A percentile compares a stretch with the other conserved stretches of the same genome.
Conservation (phyloP, 1,284 basidiomycete genomes). For the Cystobasidiaceae sp. region DNA sequence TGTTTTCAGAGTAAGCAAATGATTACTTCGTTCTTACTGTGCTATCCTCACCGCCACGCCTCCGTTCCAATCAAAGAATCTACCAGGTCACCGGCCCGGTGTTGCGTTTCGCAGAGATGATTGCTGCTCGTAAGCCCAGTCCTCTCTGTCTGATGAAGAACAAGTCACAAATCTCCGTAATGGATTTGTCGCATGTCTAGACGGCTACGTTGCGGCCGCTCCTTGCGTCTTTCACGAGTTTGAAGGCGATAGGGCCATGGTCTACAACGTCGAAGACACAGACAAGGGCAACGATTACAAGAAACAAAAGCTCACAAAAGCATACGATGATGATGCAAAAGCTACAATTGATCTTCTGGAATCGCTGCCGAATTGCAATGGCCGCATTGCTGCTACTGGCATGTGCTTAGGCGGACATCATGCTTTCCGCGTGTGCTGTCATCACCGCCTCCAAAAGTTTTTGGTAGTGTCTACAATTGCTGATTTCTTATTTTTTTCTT, state of each 20-base stretch:
- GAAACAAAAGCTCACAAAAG: constrained; percentile 49
- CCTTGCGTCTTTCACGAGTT: constrained; percentile 86
- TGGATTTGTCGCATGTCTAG: no score
- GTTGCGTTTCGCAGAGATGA: constrained; percentile 81
- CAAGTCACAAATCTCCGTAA: no score
- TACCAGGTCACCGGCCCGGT: constrained; percentile 63
- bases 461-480: no score
- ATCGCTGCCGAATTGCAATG: constrained; percentile 74
- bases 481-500: no score
- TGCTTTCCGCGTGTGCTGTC: constrained; percentile 42
- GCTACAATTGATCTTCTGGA: constrained; percentile 67
- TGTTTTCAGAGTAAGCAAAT: constrained; percentile 45
- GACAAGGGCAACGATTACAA: constrained; percentile 86
- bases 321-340: constrained; percentile 69
- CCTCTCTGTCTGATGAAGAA: no score
- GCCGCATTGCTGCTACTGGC: constrained; percentile 55
- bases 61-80: no score
- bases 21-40: no score
- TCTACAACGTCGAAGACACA: constrained; percentile 75
- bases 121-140: constrained; percentile 84
- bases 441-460: neutral
- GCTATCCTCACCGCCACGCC: no score
- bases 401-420: constrained; percentile 65
- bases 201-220: constrained; percentile 46
- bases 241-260: constrained; percentile 73